Percentiles rank a stretch among this genome's conserved stretches.
These are phyloP conservation scores for Nepenthes alata DNA, from an alignment of 179 eudicot species.

Conservation along the genomic window DNA sequence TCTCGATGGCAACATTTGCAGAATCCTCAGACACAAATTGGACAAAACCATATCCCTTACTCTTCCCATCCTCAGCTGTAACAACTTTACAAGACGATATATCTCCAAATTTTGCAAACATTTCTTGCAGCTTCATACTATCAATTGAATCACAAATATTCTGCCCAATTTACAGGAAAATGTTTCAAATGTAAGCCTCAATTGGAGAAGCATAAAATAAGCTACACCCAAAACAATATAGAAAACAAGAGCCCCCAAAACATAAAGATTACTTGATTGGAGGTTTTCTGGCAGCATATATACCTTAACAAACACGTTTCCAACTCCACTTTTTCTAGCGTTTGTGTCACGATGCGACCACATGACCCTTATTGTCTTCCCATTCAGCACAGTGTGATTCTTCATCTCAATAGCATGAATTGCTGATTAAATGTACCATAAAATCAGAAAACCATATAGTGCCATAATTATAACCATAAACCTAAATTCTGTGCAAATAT, in stretches of 20 bases:
- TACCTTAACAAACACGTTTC: slow-evolving; percentile 78
- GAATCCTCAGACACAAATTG: slow-evolving; percentile 53
- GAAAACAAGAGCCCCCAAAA: not conserved
- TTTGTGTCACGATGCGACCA: slow-evolving; percentile 74
- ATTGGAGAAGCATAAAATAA: slow-evolving; percentile 2
- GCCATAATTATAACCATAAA: too few species aligned
- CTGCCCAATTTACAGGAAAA: slow-evolving; percentile 19
- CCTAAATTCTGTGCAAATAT: too few species aligned
- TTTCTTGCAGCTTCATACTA: slow-evolving; percentile 44
- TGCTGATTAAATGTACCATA: slow-evolving; percentile 21
- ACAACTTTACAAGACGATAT: slow-evolving; percentile 61
- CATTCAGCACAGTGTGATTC: slow-evolving; percentile 42
- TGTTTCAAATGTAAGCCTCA: not conserved
- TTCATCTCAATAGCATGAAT: slow-evolving; percentile 47
- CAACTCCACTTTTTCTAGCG: slow-evolving; percentile 55
- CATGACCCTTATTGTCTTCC: slow-evolving; percentile 49
- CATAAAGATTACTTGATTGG: not conserved
- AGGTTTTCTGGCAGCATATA: not conserved
- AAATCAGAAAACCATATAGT: not conserved
- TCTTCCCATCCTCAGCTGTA: slow-evolving; percentile 50
- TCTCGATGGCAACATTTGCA: slow-evolving; percentile 50
- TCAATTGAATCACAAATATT: slow-evolving; percentile 50
- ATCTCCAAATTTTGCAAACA: slow-evolving; percentile 41
- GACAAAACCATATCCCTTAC: slow-evolving; percentile 71
- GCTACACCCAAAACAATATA: not conserved